These are phyloP conservation scores for Pestalotiopsis sp. DNA, from an alignment of 2,329 filamentous ascomycete species.

Conservation along the genomic window DNA sequence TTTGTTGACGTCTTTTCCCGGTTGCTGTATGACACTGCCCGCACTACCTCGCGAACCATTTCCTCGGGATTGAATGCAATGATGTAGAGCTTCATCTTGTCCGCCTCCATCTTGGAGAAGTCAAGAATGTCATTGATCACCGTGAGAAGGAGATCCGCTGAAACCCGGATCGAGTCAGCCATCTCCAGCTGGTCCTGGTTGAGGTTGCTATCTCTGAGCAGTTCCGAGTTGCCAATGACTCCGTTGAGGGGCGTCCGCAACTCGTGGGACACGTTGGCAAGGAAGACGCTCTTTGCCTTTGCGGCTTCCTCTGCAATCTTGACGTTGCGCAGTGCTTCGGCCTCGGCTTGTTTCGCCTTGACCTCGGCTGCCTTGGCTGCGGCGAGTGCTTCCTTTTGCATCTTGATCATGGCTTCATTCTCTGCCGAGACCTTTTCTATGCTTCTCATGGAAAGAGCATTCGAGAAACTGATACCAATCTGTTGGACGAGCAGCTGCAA, in stretches of 20 bases:
- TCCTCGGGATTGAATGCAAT: conserved; percentile 68
- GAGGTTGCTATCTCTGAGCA: conserved; percentile 74
- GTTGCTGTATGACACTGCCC: conserved; percentile 67
- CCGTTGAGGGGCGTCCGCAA: conserved; percentile 81
- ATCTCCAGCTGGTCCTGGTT: conserved; percentile 80
- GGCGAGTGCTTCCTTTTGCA: conserved; percentile 72
- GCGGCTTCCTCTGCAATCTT: conserved; percentile 81
- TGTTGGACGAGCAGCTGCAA: conserved; percentile 75
- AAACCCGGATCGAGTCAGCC: conserved; percentile 83
- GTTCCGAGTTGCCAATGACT: conserved; percentile 85
- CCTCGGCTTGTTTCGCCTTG: conserved; percentile 76
- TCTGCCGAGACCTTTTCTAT: conserved; percentile 77
- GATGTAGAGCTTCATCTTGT: conserved; percentile 79
- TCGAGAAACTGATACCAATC: conserved; percentile 71
- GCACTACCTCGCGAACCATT: conserved; percentile 66
- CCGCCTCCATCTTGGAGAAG: conserved; percentile 90
- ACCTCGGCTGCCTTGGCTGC: conserved; percentile 73
- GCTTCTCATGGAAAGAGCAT: conserved; percentile 66
- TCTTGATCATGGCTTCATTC: conserved; percentile 74
- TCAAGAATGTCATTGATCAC: conserved; percentile 97
- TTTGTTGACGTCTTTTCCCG: conserved; percentile 62
- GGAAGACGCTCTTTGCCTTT: conserved; percentile 79
- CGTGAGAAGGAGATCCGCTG: conserved; percentile 81
- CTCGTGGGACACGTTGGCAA: conserved; percentile 80
- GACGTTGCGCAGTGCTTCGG: conserved; percentile 75